Base-by-base conservation (phyloP, 768 basidiomycete species). In the Suillus spraguei region DNA sequence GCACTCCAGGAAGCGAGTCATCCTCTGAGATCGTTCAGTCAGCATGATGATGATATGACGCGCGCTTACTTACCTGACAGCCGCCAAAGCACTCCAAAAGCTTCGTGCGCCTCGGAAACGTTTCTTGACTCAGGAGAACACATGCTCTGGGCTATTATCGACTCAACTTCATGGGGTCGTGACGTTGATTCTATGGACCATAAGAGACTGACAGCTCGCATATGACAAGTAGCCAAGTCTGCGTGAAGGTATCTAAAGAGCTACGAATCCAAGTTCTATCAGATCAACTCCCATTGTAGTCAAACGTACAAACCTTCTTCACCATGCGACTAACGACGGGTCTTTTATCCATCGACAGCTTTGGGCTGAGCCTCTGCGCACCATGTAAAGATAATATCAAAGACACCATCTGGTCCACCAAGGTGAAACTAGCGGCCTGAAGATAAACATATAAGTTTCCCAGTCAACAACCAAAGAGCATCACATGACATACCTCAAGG, bases 11-110 rank as follows among this genome's bases (percentile, higher is more conserved):
- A 1, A 91, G 76, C 52, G 87, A 76, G 61, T 82, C 83, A 67
- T 98, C 97, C 73, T 97, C 96, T 94, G 65, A 28, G 50, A 20
- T n/a, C 35, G 22, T 56, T 64, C 55, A 64, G 32, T 70, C 24
- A 59, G 22, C 38, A 46, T 62, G 50, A 64, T 28, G 24, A 17
- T 50, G 16, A 35, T 5, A 28, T 11, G 28, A n/a, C 41, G 50
- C 56, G 42, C 17, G 10, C 35, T 17, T 47, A 69, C 82, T 64
- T 55, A 91, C 96, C 94, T 56, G 89, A 90, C 63, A 95, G 77
- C 63, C 95, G 84, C 97, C 97, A 99, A 7, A 99, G 78, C 4
- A 92, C 86, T 3, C 97, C 95, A 73, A 99, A 98, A 0, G 91
- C 92, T 67, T 97, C 92, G 70, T 89, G 92, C 2, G 87, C 85